Conservation (phyloP, 768 basidiomycete genomes). For the Calocera viscosa region DNA sequence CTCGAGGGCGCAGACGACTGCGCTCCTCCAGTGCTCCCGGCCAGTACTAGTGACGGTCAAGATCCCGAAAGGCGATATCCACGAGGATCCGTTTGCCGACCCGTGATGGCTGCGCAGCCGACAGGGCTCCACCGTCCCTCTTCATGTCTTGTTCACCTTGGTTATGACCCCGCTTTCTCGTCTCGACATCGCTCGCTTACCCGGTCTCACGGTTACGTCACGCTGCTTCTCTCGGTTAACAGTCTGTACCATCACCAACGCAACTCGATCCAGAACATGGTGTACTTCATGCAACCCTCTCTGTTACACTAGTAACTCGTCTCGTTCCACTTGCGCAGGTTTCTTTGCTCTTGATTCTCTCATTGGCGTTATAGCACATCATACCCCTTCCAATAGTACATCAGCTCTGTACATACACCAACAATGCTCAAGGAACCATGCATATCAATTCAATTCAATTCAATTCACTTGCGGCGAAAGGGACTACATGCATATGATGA, state of each 20-base stretch:
- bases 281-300: not conserved
- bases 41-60: not conserved
- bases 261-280: not conserved
- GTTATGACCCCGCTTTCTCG: too few species aligned
- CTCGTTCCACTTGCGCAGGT: not conserved
- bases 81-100: constrained; percentile 5
- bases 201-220: too few species aligned
- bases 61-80: not conserved
- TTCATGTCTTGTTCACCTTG: too few species aligned
- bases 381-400: not conserved
- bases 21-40: not conserved
- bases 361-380: not conserved
- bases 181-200: too few species aligned
- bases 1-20: not conserved
- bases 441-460: too few species aligned
- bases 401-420: not conserved
- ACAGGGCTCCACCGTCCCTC: too few species aligned
- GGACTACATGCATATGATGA: not conserved
- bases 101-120: not conserved
- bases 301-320: not conserved
- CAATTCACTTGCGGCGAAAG: too few species aligned
- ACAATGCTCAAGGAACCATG: too few species aligned
- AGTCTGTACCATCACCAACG: not conserved
- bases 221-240: not conserved
- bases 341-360: not conserved